These are phyloP conservation scores for Extremus antarcticus DNA, from an alignment of 495 filamentous ascomycete genomes.

Conservation along the genomic window DNA sequence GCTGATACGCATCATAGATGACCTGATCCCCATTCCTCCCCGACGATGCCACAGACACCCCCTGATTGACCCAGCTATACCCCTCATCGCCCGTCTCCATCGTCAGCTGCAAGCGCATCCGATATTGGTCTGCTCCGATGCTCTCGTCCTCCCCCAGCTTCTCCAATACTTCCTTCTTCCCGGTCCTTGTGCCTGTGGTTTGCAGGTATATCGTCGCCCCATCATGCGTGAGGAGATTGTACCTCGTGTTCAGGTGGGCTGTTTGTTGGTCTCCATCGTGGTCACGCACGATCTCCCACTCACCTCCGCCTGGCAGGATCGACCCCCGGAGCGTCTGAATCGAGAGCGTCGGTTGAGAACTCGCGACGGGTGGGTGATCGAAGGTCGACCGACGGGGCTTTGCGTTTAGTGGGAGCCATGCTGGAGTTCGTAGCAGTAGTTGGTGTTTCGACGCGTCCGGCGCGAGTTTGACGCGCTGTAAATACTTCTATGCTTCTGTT, in stretches of 20 bases:
- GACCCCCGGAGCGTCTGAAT: constrained; percentile 11
- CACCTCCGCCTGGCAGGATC: constrained; percentile 13
- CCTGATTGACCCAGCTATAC: constrained; percentile 12
- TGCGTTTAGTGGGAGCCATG: too few relatives aligned
- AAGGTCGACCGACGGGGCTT: too few relatives aligned
- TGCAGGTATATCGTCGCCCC: constrained; percentile 13
- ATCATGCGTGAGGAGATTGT: constrained; percentile 15
- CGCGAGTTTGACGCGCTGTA: too few relatives aligned
- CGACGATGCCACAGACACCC: constrained; percentile 9
- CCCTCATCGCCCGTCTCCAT: constrained; percentile 16
- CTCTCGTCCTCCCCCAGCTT: constrained; percentile 10
- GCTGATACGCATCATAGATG: constrained; percentile 14
- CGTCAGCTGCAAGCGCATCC: constrained; percentile 14
- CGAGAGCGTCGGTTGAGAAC: too few relatives aligned
- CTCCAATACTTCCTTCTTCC: constrained; percentile 6
- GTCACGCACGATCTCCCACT: constrained; percentile 18
- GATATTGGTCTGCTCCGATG: constrained; percentile 6
- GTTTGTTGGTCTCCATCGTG: constrained; percentile 14
- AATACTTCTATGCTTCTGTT: too few relatives aligned
- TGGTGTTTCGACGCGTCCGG: too few relatives aligned
- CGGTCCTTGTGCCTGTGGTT: constrained; percentile 13
- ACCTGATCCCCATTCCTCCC: constrained; percentile 6
- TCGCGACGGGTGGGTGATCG: too few relatives aligned
- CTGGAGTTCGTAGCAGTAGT: too few relatives aligned
- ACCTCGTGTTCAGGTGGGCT: constrained; percentile 11